Percentiles rank a stretch among this genome's conserved stretches.
phyloP scores from a whole-genome alignment of 257 asterid species.

The Gentiana dahurica region DNA sequence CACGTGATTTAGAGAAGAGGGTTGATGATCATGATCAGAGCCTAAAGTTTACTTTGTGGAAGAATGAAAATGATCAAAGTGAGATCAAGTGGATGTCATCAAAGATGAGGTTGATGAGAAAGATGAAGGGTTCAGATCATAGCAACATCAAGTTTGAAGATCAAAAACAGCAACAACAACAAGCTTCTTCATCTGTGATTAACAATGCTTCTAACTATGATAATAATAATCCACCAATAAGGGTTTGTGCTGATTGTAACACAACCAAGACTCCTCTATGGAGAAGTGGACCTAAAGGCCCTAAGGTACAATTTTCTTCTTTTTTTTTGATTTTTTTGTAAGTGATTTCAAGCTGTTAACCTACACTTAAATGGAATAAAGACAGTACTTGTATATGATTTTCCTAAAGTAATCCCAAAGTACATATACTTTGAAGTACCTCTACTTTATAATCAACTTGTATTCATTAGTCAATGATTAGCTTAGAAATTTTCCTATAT shows the following conservation, averaged over 20 bases:
- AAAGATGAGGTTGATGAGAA: slow-evolving; percentile 59
- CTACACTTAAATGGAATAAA: too few species aligned
- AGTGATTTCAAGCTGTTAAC: too few species aligned
- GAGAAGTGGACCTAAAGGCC: slow-evolving; percentile 99
- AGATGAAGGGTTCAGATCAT: slow-evolving; percentile 19
- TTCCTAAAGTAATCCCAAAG: too few species aligned
- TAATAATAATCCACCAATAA: slow-evolving; percentile 42
- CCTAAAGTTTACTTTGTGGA: slow-evolving; percentile 39
- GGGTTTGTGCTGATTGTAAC: slow-evolving; percentile 95
- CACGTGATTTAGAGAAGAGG: slow-evolving; percentile 28
- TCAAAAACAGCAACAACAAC: slow-evolving; percentile 13
- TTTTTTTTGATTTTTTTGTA: too few species aligned
- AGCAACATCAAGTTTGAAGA: slow-evolving; percentile 15
- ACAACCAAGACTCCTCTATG: slow-evolving; percentile 97
- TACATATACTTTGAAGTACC: too few species aligned
- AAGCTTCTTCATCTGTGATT: slow-evolving; percentile 28
- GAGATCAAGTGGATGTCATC: slow-evolving; percentile 50
- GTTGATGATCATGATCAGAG: slow-evolving; percentile 15
- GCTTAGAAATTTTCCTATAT: too few species aligned
- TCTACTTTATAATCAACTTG: too few species aligned
- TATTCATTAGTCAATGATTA: too few species aligned
- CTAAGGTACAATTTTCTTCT: slow-evolving; percentile 42
- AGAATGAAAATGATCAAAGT: slow-evolving; percentile 14
- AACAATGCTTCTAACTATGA: slow-evolving; percentile 46
- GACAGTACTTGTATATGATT: too few species aligned